A percentile compares a stretch with the other conserved stretches of the same genome.
phyloP scores from a whole-genome alignment of 768 basidiomycete genomes.

The Mycena olivaceomarginata region DNA sequence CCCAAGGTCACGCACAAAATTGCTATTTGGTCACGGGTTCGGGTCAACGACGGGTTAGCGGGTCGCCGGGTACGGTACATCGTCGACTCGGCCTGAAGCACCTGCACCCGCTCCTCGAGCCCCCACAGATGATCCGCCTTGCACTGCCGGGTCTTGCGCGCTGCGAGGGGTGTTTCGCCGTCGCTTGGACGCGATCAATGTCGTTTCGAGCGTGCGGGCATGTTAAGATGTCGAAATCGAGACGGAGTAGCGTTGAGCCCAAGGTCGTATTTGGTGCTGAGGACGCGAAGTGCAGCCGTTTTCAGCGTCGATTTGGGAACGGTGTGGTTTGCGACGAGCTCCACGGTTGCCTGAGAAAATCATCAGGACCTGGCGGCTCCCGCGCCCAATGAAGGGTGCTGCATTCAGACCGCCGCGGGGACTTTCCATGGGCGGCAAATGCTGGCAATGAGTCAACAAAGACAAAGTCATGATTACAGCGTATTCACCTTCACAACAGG shows the following conservation, averaged over 20 bases:
- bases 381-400: conserved; percentile 47
- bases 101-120: not conserved
- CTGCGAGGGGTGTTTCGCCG: not conserved
- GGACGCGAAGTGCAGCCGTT: conserved; percentile 43
- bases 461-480: not conserved
- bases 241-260: conserved; percentile 14
- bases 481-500: conserved; percentile 51
- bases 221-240: too few relatives aligned
- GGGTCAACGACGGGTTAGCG: too few relatives aligned
- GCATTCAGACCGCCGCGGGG: conserved; percentile 48
- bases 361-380: conserved; percentile 39
- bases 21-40: too few relatives aligned
- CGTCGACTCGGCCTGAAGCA: not conserved
- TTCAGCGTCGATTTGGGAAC: conserved; percentile 44
- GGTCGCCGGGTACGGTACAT: not conserved
- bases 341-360: conserved; percentile 35
- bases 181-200: not conserved
- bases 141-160: not conserved
- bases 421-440: conserved; percentile 51
- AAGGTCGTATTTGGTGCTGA: conserved; percentile 49
- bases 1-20: too few relatives aligned
- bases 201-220: too few relatives aligned
- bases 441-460: conserved; percentile 29
- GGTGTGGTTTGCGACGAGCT: conserved; percentile 46
- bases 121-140: not conserved